Evolutionary conservation across 495 filamentous ascomycete species (phyloP), one percentile per base, ranked within the genome.

Genomic region (Penicillium coffeae): DNA sequence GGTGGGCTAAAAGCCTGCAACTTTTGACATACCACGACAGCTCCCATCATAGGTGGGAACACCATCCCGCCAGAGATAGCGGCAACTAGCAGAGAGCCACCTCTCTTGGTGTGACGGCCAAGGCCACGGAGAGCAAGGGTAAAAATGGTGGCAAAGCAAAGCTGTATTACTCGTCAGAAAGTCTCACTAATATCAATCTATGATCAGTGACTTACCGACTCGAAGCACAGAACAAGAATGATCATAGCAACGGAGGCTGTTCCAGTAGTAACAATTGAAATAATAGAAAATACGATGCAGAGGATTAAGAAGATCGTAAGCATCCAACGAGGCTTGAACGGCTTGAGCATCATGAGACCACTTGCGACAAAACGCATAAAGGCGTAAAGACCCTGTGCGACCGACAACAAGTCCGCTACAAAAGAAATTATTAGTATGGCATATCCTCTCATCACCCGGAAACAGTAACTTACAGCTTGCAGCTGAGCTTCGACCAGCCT

Each of bases 71-170:
- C 86, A 6, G 71, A 80, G 20, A 81, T 79, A 16, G 79, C 79
- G 52, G 85, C 81, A 0, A 87, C 85, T 38, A 89, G 63, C 64
- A 75, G 81, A 3, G 80, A 84, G 1, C 82, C 80, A 9, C 81
- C 85, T 14, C 79, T 73, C 64, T 90, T 90, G 1, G 85, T 88
- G 47, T 83, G 84, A 15, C 78, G 72, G 7, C 85, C 85, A 0
- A 89, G 74, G 7, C 86, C 85, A 38, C 86, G 78, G 21, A 91
- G 72, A 2, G 80, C 78, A 2, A 89, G 72, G 2, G 81, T 75
- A 65, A 86, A 87, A 44, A 88, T 81, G 6, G 86, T 79, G 0
- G 87, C 84, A 73, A 84, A 90, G 63, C 85, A 78, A 41, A 77
- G 80, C 58, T 58, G 16, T 14, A 20, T 6, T 18, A 14, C 13